Base-by-base conservation (phyloP, 257 asterid genomes). In the Petunia axillaris region DNA sequence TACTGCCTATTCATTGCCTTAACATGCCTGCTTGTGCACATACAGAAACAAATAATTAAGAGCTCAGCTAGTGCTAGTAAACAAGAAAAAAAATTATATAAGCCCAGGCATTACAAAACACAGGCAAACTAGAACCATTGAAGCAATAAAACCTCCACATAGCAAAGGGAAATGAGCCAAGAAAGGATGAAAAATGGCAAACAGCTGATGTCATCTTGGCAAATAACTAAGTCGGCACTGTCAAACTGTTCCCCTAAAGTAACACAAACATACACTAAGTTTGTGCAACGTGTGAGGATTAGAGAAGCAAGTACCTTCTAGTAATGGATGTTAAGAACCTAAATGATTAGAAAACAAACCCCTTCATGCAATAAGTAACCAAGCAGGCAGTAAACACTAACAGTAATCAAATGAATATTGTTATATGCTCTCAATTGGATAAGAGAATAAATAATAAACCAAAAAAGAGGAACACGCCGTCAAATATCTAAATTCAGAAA, bases 301-400 rank as follows among this genome's bases (percentile, higher is more conserved):
- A 73, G 6, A 46, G 2, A 73, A 73, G 77, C 13, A 73, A 50
- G 62, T 35, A 35, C 77, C 41, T 66, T 66, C 75, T 48, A 71
- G 77, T 71, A 71, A 48, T 50, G 62, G 77, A 58, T 50, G 50
- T 48, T 6, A 73, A 50, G 62, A 73, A 25, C 41, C 58, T 46
- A 46, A 46, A 44, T 71, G 43, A 71, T 71, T 71, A 25, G 35
- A 40, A 35, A 73, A 5, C 48, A 36, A 50, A 35, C 77, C 13
- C 36, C 36, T 50, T 73, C 60, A 36, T 13, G 6, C 46, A 73
- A 35, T 50, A 48, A 6, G 77, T 35, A 73, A 73, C 78, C 63
- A 73, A 50, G 63, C 36, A 73, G 46, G 13, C 3, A 50, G 44
- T 35, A 50, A 50, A 10, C 14, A 36, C 48, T 73, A 73, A 73